Conservation (phyloP, 108 stramenopile species). For the Pseudonitzschia delicatissima region DNA sequence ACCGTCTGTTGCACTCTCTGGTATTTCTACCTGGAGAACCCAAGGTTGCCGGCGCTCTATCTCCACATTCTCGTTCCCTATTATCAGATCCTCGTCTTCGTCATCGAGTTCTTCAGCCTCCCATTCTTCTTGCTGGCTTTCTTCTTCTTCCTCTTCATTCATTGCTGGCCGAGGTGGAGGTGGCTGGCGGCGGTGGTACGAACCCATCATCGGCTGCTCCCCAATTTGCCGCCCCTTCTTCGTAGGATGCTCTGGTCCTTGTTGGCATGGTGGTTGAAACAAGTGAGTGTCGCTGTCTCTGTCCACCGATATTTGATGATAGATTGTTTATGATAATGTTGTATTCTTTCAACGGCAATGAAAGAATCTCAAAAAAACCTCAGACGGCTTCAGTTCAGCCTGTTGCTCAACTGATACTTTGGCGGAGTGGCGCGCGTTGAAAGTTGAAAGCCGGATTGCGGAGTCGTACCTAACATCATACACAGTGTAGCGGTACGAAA, state of each 20-base stretch:
- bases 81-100: background rate
- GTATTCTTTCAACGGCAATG: no score
- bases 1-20: background rate
- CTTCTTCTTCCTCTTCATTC: background rate
- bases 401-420: no score
- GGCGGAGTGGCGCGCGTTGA: no score
- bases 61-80: background rate
- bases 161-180: background rate
- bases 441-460: no score
- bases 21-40: background rate
- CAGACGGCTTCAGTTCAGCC: no score
- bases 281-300: no score
- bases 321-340: no score
- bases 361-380: no score
- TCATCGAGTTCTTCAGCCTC: background rate
- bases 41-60: background rate
- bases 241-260: background rate
- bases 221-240: background rate
- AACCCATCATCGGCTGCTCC: background rate
- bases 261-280: background rate
- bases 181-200: background rate
- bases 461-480: no score
- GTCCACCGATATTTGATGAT: no score
- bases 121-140: slow-evolving; percentile 4
- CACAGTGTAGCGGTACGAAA: no score